phyloP scores from a whole-genome alignment of 495 filamentous ascomycete species.

The Aspergillus panamensis region DNA sequence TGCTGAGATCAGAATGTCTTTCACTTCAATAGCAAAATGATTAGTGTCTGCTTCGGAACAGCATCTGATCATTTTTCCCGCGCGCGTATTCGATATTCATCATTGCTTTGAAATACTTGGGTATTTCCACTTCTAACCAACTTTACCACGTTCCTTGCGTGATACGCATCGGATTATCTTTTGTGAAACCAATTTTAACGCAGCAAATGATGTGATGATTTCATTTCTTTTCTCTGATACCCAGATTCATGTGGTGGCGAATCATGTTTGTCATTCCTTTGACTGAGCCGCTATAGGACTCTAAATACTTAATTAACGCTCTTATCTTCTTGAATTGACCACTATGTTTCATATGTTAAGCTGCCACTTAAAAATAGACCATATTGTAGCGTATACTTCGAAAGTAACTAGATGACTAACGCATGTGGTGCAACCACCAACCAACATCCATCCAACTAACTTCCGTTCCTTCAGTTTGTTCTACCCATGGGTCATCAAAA shows the following conservation, averaged over 20 bases:
- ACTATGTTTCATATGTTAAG: too few species aligned
- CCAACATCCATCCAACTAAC: neutral
- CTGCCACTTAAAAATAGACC: too few species aligned
- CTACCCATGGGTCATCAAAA: slow-evolving; percentile 12
- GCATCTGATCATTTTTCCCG: too few species aligned
- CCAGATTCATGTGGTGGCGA: neutral
- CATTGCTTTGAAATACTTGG: neutral
- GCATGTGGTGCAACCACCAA: neutral
- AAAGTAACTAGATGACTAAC: slow-evolving; percentile 14
- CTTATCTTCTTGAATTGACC: neutral
- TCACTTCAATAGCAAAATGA: neutral
- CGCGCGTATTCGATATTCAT: neutral
- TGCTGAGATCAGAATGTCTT: neutral
- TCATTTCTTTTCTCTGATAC: neutral
- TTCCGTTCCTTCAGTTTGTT: neutral
- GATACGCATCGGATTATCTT: neutral
- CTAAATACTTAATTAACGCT: neutral
- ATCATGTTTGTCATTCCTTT: neutral
- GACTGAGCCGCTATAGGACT: neutral
- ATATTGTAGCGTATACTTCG: neutral
- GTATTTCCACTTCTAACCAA: neutral
- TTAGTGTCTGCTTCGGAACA: neutral
- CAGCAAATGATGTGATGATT: neutral
- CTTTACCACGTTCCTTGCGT: neutral
- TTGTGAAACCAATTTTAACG: neutral